Evolutionary conservation across 2,329 filamentous ascomycete species (phyloP).

Genomic region (Curvularia hawaiiensis): DNA sequence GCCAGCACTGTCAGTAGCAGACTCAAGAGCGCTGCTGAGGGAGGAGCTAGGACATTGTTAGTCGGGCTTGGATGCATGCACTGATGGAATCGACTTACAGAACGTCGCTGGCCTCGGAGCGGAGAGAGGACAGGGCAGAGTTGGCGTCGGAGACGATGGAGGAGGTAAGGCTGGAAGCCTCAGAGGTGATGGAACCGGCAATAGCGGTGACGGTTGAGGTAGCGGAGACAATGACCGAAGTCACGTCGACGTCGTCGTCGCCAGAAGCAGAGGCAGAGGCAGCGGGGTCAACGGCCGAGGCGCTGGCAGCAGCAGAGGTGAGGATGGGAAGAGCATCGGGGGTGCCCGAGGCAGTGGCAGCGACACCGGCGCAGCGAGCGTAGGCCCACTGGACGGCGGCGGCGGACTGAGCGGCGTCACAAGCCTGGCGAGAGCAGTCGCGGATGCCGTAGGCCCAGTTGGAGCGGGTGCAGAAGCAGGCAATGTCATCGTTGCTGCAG

Average conservation of each 20-base stretch:
- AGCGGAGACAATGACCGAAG: constrained; percentile 16
- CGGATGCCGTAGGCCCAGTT: constrained; percentile 55
- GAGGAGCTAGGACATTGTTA: constrained; percentile 1
- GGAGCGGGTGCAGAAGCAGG: constrained; percentile 52
- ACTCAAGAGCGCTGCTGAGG: neutral
- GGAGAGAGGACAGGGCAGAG: constrained; percentile 16
- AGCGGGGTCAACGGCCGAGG: neutral
- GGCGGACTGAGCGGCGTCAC: constrained; percentile 34
- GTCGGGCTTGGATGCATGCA: neutral
- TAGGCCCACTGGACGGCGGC: constrained; percentile 43
- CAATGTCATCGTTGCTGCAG: constrained; percentile 46
- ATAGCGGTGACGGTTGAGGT: constrained; percentile 15
- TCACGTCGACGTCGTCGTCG: neutral
- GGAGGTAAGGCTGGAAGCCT: constrained; percentile 10
- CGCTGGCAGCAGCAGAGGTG: constrained; percentile 18
- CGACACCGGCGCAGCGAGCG: constrained; percentile 40
- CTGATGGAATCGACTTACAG: neutral
- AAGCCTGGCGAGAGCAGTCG: constrained; percentile 54
- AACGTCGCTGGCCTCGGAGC: constrained; percentile 12
- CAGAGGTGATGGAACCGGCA: constrained; percentile 2
- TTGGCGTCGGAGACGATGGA: constrained; percentile 15
- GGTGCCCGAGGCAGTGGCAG: constrained; percentile 18
- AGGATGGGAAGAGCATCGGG: constrained; percentile 23
- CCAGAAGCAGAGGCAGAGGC: constrained; percentile 4
- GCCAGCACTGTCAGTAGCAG: constrained; percentile 15